A percentile compares a stretch with the other conserved stretches of the same genome.
Conservation (phyloP, 2,329 filamentous ascomycete genomes). For the Sphaerulina musiva region DNA sequence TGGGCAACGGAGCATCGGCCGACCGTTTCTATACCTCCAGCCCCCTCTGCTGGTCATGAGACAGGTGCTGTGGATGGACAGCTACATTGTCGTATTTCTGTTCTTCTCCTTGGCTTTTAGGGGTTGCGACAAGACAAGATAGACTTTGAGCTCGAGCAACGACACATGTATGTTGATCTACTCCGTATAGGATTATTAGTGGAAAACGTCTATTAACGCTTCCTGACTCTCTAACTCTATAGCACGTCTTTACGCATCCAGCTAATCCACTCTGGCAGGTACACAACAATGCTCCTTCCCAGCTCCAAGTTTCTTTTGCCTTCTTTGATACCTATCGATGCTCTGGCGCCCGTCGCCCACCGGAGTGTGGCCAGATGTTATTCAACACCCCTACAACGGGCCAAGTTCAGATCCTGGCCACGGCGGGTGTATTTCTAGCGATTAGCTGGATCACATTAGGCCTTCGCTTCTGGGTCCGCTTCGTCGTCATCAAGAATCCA, state of each 20-base stretch:
- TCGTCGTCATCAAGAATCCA: conserved; percentile 35
- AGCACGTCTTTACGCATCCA: not conserved
- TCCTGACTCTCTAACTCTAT: conserved; percentile 6
- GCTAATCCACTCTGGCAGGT: not conserved
- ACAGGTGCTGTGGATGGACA: not conserved
- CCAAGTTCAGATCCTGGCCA: conserved; percentile 6
- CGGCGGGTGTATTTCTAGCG: conserved; percentile 8
- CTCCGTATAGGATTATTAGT: no score
- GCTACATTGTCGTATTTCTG: not conserved
- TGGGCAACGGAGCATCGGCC: not conserved
- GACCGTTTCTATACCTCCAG: not conserved
- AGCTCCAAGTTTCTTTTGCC: not conserved
- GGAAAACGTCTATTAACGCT: not conserved
- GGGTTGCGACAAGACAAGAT: not conserved
- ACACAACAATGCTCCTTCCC: not conserved
- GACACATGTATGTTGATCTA: conserved; percentile 2
- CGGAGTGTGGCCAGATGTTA: conserved; percentile 4
- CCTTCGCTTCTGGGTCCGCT: conserved; percentile 38
- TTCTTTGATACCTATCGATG: not conserved
- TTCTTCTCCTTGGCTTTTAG: not conserved
- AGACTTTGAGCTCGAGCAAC: not conserved
- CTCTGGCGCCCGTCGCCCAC: not conserved
- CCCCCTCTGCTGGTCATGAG: not conserved
- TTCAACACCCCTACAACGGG: conserved; percentile 5
- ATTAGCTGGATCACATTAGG: conserved; percentile 35